phyloP scores from a whole-genome alignment of 176 grass and related monocot genomes.

The Poa pratensis region DNA sequence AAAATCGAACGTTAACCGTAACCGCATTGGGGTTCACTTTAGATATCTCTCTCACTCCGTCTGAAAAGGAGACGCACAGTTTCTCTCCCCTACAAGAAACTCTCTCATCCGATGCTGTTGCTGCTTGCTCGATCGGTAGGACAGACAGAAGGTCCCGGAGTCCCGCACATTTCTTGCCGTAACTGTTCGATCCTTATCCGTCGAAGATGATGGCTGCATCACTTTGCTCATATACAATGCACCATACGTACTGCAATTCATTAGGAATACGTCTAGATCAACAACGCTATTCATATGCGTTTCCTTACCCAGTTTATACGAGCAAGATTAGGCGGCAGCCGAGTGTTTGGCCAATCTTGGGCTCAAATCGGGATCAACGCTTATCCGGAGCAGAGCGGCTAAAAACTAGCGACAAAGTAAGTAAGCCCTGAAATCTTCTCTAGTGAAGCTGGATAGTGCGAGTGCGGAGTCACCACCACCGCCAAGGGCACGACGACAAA shows the following conservation, averaged over 20 bases:
- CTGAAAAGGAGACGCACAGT: no score
- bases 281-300: neutral
- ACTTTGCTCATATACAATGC: neutral
- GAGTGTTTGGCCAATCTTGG: slow-evolving; percentile 23
- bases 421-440: neutral
- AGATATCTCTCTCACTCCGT: neutral
- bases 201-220: neutral
- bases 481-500: slow-evolving; percentile 3
- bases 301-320: neutral
- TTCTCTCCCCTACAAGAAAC: no score
- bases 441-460: neutral
- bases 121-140: neutral
- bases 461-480: neutral
- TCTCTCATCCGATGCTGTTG: neutral
- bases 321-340: slow-evolving; percentile 26
- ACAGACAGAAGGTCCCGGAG: neutral
- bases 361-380: neutral
- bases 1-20: neutral
- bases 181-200: neutral
- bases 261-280: slow-evolving; percentile 51
- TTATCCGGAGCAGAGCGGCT: slow-evolving; percentile 1
- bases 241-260: neutral
- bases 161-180: neutral
- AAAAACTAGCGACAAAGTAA: neutral
- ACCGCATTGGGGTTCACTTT: neutral